Evolutionary conservation across 1,284 basidiomycete species (phyloP), one percentile per base, ranked within the genome.

Genomic region (Apiotrichum veenhuisii): DNA sequence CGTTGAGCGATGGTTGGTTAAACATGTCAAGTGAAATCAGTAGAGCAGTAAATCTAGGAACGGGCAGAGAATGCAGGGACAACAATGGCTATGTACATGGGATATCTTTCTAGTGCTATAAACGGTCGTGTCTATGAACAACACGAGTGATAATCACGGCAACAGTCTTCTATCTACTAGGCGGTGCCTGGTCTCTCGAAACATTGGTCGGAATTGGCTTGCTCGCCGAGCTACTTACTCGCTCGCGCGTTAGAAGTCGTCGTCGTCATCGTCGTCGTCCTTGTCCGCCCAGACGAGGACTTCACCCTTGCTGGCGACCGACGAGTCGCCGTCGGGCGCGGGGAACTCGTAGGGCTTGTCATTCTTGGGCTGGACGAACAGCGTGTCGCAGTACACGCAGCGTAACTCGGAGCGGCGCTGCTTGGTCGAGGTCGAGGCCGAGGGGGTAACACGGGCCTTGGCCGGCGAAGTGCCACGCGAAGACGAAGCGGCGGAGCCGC

Each of bases 1-100:
- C 20, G 64, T 78, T 1, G 64, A 58, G n/a, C 68, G 71, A 44
- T 54, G 71, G 7, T 60, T 74, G 56, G 45, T 22, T 37, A 60
- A 60, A 25, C 26, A 50, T 3, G 36, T 2, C 42, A 43, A 43
- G 23, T 43, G 26, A n/a, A 25, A 20, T 7, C 3, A 41, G 40
- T 41, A 41, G 4, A 10, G 40, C 3, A 5, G 42, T n/a, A 20
- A 20, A 40, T 9, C 8, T 37, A 37, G 36, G 15, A 17, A 17
- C 18, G 15, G 8, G 8, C 15, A 11, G 38, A 20, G 7, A 40
- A 14, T 18, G 11, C 36, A 18, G 33, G 33, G 33, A n/a, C n/a
- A 9, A 34, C 33, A 34, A 34, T 34, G 33, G 33, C 9, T 14
- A 34, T 34, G 8, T 34, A 14, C 8, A 34, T 34, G 33, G n/a